A percentile compares a stretch with the other conserved stretches of the same genome.
These are phyloP conservation scores for Leishmania guyanensis DNA, from an alignment of 208 protist genomes.

Conservation along the genomic window DNA sequence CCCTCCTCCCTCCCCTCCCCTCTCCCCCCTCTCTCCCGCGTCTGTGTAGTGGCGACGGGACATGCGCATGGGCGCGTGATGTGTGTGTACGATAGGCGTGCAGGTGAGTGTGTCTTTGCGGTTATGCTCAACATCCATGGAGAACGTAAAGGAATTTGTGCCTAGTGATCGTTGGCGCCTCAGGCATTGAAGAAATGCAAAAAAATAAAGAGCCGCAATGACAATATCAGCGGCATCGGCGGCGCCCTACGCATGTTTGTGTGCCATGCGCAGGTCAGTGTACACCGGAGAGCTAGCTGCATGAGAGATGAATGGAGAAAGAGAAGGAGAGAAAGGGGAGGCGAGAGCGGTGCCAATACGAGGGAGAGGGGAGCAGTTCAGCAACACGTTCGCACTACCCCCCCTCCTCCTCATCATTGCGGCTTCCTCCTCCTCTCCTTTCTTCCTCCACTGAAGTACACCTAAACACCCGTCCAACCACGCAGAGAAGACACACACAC, in stretches of 20 bases:
- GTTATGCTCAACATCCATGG: neutral
- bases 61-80: neutral
- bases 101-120: neutral
- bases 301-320: neutral
- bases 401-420: neutral
- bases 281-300: neutral
- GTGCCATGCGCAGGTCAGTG: neutral
- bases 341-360: neutral
- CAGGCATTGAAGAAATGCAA: neutral
- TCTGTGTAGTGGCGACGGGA: neutral
- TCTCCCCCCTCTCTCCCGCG: neutral
- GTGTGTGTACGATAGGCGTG: neutral
- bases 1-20: too few species aligned
- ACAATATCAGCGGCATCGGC: neutral
- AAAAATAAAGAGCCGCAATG: neutral
- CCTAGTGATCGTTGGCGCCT: neutral
- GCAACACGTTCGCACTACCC: neutral
- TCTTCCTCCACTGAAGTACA: neutral
- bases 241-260: neutral
- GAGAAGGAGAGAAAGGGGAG: neutral
- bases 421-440: neutral
- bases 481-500: too few species aligned
- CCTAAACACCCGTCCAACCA: neutral
- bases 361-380: neutral
- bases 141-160: neutral